Evolutionary conservation across 257 asterid species (phyloP).

Genomic region (Nicotiana attenuata): DNA sequence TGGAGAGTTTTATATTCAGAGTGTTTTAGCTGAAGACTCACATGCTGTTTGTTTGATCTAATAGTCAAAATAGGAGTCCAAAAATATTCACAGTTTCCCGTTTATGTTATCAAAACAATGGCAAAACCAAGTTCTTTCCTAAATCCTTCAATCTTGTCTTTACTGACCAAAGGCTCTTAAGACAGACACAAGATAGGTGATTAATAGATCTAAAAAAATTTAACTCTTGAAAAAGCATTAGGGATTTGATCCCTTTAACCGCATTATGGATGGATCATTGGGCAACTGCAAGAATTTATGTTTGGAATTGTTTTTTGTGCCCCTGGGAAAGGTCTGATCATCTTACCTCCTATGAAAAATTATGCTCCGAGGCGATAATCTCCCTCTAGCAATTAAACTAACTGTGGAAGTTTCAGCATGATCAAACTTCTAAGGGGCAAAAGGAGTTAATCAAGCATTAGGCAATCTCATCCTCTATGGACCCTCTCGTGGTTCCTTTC

Average conservation of each 20-base stretch:
- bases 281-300: neutral
- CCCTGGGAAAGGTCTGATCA: neutral
- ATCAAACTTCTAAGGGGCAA: neutral
- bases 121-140: neutral
- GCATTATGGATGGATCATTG: neutral
- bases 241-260: neutral
- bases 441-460: neutral
- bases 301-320: neutral
- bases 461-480: neutral
- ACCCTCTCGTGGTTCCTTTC: neutral
- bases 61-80: neutral
- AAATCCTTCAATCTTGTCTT: neutral
- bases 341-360: neutral
- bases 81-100: neutral
- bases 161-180: neutral
- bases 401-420: neutral
- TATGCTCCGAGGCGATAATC: neutral
- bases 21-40: neutral
- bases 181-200: neutral
- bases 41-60: neutral
- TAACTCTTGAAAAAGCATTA: neutral
- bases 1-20: neutral
- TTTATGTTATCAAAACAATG: neutral
- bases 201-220: neutral
- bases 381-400: neutral